Base-by-base conservation (phyloP, 1,139 yeast genomes). In the Sugiyamaella pinicola region DNA sequence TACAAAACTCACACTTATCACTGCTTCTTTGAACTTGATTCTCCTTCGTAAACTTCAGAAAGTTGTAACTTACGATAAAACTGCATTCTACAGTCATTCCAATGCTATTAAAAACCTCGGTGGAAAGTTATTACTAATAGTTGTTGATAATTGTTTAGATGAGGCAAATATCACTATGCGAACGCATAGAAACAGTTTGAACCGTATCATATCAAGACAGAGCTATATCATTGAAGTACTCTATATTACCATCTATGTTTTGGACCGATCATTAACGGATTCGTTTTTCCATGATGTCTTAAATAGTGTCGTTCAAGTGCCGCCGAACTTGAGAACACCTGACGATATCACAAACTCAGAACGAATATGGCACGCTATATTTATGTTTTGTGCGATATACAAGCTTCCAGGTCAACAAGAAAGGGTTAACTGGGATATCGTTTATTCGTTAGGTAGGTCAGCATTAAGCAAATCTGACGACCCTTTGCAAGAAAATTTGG, bases 201-300 rank as follows among this genome's bases (percentile, higher is more conserved):
- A 45, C 43, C 34, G 55, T 15, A 24, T 29, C 6, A 48, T 55
- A 8, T n/a, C 49, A 6, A 17, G 41, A n/a, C 19, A 45, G 8
- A 53, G 54, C 38, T 55, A 55, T 49, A 29, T 49, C 4, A 24
- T 53, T 28, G 58, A 55, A 29, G 43, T 46, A 8, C 13, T 54
- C 13, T 45, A 39, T n/a, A 29, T 51, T 28, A 19, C 50, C 10
- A 39, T 52, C 8, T 22, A 26, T n/a, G 33, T 51, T 29, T 26
- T 46, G 18, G 43, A 43, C 28, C 22, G 31, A 7, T 45, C 52
- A 12, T 26, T 39, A 9, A 40, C 9, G 4, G 15, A 17, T 4
- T 13, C 18, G 2, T 19, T 9, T 8, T 51, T 51, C 15, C n/a
- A 47, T 19, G 45, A 35, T 12, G 35, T 42, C 12, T 8, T 33